Base-by-base conservation (phyloP, 2,329 filamentous ascomycete genomes). In the Penicillium sp. region DNA sequence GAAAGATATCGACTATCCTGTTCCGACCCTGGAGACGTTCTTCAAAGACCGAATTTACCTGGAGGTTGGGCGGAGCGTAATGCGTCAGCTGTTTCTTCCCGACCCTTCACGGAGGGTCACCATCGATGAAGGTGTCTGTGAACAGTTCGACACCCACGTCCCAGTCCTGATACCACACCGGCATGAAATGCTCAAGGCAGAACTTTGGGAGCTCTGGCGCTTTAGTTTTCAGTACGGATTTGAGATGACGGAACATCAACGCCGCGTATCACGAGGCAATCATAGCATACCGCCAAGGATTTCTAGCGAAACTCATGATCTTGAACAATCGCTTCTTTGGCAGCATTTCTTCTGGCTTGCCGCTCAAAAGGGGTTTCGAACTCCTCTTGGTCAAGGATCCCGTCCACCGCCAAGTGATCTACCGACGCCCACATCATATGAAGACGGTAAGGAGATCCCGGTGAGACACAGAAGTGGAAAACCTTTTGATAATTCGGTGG, bases 211-310 rank as follows among this genome's bases (percentile, higher is more conserved):
- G 24, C 32, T 56, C 25, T 56, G 47, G 53, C 45, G 53, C 2
- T 55, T 55, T 36, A 49, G 53, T 39, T 46, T 55, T 38, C 47
- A 55, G 32, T 55, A 55, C 18, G 47, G 49, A 12, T 53, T 56
- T 27, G 37, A 39, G 26, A 39, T 39, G 36, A 38, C 36, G n/a
- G 36, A 38, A 4, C 36, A 38, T 9, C 12, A 24, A 13, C 36
- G 36, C 4, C n/a, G 36, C n/a, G n/a, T 38, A 9, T 32, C 29
- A 11, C 9, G 18, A 18, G 18, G 18, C 18, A 18, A 18, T 18
- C 18, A 18, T 18, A 18, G 18, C 18, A 18, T 18, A 32, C 29
- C 29, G 29, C 29, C 7, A 32, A 11, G 9, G 29, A 32, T 7
- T 32, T 32, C 29, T 32, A 11, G 9, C 9, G 29, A 11, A 32